phyloP scores from a whole-genome alignment of 129 eudicot genomes.

The Arctium lappa region DNA sequence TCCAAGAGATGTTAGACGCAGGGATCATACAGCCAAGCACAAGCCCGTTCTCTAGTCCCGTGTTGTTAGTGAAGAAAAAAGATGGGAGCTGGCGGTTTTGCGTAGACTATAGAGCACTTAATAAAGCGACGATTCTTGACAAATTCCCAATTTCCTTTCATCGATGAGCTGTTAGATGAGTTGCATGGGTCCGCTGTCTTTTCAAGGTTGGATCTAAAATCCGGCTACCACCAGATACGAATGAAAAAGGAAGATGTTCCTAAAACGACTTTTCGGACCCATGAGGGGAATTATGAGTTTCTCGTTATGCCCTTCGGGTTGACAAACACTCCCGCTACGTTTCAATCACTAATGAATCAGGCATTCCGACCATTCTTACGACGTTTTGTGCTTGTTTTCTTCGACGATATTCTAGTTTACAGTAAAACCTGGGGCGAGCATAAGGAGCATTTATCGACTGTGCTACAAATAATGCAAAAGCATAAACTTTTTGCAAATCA shows the following conservation, averaged over 20 bases:
- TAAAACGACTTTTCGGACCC: not conserved
- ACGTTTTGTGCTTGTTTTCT: not conserved
- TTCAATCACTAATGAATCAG: not conserved
- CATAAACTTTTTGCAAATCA: too few species aligned
- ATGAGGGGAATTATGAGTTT: not conserved
- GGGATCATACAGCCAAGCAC: not conserved
- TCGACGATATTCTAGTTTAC: not conserved
- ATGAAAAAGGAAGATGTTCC: not conserved
- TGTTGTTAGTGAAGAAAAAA: not conserved
- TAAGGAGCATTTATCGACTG: too few species aligned
- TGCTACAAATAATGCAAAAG: too few species aligned
- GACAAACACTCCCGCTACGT: not conserved
- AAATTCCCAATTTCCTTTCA: not conserved
- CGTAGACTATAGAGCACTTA: not conserved
- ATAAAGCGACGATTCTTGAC: not conserved
- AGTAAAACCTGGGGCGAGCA: too few species aligned
- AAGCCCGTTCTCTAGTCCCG: not conserved
- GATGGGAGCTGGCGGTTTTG: too few species aligned
- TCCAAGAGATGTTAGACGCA: not conserved
- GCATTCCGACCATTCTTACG: not conserved
- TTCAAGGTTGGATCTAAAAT: not conserved
- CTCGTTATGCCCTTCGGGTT: not conserved
- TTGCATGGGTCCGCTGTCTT: not conserved
- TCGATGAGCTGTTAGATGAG: not conserved
- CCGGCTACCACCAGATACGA: not conserved